phyloP scores from a whole-genome alignment of 768 basidiomycete genomes.

The Hydnum rufescens region DNA sequence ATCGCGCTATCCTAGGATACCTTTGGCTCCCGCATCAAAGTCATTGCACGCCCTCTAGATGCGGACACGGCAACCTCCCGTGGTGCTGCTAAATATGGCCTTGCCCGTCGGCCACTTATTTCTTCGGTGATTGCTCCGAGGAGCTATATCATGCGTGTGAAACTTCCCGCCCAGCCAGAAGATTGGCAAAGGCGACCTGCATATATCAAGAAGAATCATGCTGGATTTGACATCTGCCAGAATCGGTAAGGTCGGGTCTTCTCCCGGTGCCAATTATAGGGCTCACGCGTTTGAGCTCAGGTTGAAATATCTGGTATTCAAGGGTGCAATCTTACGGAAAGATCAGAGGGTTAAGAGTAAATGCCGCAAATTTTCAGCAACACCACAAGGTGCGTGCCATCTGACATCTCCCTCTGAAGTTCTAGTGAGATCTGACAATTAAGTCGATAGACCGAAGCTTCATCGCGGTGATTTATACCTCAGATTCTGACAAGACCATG shows the following conservation, averaged over 20 bases:
- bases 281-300: too few species aligned
- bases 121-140: slow-evolving; percentile 66
- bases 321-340: slow-evolving; percentile 70
- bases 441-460: slow-evolving; percentile 43
- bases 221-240: slow-evolving; percentile 60
- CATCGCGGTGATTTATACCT: slow-evolving; percentile 65
- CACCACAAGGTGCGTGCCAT: slow-evolving; percentile 22
- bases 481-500: slow-evolving; percentile 54
- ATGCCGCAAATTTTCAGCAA: slow-evolving; percentile 34
- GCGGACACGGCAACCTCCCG: slow-evolving; percentile 76
- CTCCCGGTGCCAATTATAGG: background rate
- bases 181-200: slow-evolving; percentile 72
- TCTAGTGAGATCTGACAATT: background rate
- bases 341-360: slow-evolving; percentile 69
- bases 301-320: slow-evolving; percentile 69
- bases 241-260: slow-evolving; percentile 35
- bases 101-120: slow-evolving; percentile 53
- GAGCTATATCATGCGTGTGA: slow-evolving; percentile 81
- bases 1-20: slow-evolving; percentile 27
- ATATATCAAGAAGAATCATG: slow-evolving; percentile 61
- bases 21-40: slow-evolving; percentile 42
- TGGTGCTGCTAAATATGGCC: slow-evolving; percentile 74
- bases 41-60: slow-evolving; percentile 69
- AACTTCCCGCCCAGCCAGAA: slow-evolving; percentile 69
- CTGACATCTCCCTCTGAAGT: background rate